phyloP scores from a whole-genome alignment of 2,329 filamentous ascomycete genomes.

The Diaporthe eres region DNA sequence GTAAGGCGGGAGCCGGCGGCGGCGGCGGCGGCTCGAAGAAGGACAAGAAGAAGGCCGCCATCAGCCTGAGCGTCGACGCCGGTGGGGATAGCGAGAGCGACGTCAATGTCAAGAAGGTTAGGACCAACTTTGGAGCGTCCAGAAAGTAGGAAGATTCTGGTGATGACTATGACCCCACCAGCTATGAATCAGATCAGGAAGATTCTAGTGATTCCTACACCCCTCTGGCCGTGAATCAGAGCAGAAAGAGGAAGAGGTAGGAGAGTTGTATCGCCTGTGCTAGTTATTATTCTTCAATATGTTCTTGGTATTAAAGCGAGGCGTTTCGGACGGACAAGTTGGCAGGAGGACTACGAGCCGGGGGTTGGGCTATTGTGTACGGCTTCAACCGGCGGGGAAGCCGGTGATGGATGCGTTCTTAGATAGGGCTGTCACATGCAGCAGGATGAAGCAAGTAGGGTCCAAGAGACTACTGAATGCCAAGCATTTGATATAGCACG shows the following conservation, averaged over 20 bases:
- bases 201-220: neutral
- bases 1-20: constrained; percentile 47
- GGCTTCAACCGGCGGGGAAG: neutral
- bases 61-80: constrained; percentile 44
- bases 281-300: neutral
- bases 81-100: constrained; percentile 73
- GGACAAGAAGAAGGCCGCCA: constrained; percentile 67
- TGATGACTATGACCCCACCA: neutral
- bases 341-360: neutral
- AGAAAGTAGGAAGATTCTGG: constrained; percentile 54
- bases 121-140: constrained; percentile 70
- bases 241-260: neutral
- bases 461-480: neutral
- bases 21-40: constrained; percentile 58
- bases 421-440: constrained; percentile 32
- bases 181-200: neutral
- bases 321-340: constrained; percentile 2
- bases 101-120: constrained; percentile 65
- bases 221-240: neutral
- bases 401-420: constrained; percentile 1
- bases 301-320: neutral
- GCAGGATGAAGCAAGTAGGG: constrained; percentile 19
- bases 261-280: neutral
- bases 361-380: neutral
- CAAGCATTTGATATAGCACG: constrained; percentile 25